Percentiles rank a stretch among this genome's conserved stretches.
Conservation (phyloP, 129 eudicot species). For the Flaveria brownii region DNA sequence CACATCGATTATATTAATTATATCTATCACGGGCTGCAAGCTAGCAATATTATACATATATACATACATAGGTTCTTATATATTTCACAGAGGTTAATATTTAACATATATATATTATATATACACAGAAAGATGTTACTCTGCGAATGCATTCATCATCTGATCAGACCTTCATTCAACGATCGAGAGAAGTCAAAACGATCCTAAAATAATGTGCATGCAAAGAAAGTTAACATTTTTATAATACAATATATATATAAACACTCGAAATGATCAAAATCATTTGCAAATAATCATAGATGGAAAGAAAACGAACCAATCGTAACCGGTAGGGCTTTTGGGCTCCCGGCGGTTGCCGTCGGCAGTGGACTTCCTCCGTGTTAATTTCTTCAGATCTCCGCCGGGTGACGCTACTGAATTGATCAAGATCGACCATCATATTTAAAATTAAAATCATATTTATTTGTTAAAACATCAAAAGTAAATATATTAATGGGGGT, state of each 20-base stretch:
- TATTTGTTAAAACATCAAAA: not conserved
- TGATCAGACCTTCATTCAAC: constrained; percentile 32
- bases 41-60: not conserved
- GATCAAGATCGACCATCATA: not conserved
- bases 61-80: not conserved
- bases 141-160: not conserved
- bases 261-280: constrained; percentile 13
- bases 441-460: not conserved
- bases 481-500: not conserved
- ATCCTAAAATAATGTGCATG: constrained; percentile 48
- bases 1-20: constrained; percentile 10
- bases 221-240: not conserved
- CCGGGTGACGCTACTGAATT: constrained; percentile 43
- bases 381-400: constrained; percentile 48
- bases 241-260: too few species aligned
- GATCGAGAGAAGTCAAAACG: constrained; percentile 65
- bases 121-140: constrained; percentile 2
- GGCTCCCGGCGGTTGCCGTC: constrained; percentile 30
- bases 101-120: too few species aligned
- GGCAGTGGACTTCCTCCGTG: constrained; percentile 46
- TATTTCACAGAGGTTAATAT: not conserved
- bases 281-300: not conserved
- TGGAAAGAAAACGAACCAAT: constrained; percentile 45
- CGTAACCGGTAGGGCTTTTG: constrained; percentile 55
- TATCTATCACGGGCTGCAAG: constrained; percentile 25